These are phyloP conservation scores for Colletotrichum musicola DNA, from an alignment of 2,329 filamentous ascomycete species.

Conservation along the genomic window DNA sequence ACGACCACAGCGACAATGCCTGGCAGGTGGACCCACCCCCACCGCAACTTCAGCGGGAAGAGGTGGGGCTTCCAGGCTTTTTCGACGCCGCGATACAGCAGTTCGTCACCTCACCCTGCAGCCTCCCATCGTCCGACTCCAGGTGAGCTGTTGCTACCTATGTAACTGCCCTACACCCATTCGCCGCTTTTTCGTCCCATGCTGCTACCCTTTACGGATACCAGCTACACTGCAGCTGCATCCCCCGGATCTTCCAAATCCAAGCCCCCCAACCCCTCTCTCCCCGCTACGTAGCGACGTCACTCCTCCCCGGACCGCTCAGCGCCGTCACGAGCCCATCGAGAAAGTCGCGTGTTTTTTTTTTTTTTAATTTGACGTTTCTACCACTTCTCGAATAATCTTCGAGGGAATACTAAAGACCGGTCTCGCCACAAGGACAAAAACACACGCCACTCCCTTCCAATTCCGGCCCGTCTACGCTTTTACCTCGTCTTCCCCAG, in stretches of 20 bases:
- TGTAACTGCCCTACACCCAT: neutral
- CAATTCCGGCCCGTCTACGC: neutral
- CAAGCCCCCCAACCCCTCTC: neutral
- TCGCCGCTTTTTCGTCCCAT: neutral
- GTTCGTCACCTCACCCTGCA: conserved; percentile 29
- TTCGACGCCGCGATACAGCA: neutral
- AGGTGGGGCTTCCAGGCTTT: neutral
- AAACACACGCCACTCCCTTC: neutral
- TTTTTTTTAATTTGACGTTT: neutral
- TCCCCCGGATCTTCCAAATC: conserved; percentile 25
- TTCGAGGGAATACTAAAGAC: neutral
- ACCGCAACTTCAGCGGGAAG: neutral
- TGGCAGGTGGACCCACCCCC: too few species aligned
- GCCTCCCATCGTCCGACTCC: conserved; percentile 25
- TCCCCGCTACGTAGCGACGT: conserved; percentile 16
- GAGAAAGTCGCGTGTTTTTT: conserved; percentile 9
- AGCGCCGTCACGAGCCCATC: neutral
- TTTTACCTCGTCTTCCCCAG: conserved; percentile 17
- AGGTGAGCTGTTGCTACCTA: conserved; percentile 7
- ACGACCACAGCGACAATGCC: neutral
- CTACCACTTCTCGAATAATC: too few species aligned
- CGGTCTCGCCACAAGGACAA: neutral
- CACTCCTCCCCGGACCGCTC: neutral
- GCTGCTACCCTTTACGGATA: neutral
- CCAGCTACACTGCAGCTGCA: conserved; percentile 6